Conservation (phyloP, 2,329 filamentous ascomycete genomes). For the Aureobasidium leucospermi region DNA sequence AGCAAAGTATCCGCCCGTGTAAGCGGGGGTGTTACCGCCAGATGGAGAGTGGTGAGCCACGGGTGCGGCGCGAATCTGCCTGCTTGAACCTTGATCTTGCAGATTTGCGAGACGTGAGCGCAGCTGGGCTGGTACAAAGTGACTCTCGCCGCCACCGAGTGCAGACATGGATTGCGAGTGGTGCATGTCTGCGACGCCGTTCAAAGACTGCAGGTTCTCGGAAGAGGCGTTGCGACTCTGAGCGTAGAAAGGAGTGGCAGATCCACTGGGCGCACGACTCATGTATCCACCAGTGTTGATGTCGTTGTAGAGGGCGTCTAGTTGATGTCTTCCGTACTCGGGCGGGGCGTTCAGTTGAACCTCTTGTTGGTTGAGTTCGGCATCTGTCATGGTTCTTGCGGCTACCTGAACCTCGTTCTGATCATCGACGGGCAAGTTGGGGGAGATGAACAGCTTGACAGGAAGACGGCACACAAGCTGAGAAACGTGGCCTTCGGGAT, state of each 20-base stretch:
- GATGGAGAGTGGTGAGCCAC: constrained; percentile 25
- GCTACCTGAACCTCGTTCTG: constrained; percentile 66
- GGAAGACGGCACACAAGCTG: constrained; percentile 89
- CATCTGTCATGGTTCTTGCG: constrained; percentile 31
- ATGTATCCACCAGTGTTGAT: constrained; percentile 76
- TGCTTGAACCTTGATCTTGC: constrained; percentile 32
- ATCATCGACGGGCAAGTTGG: constrained; percentile 81
- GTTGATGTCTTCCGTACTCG: constrained; percentile 79
- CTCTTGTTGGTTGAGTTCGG: constrained; percentile 44
- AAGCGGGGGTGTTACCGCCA: constrained; percentile 24
- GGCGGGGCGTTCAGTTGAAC: constrained; percentile 71
- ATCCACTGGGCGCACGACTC: constrained; percentile 34
- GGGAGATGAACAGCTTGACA: constrained; percentile 90
- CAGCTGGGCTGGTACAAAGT: constrained; percentile 53
- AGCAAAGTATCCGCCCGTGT: constrained; percentile 4
- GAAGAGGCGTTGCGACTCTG: constrained; percentile 64
- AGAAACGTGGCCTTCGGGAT: constrained; percentile 89
- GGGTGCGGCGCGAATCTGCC: constrained; percentile 17
- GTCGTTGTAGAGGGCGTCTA: constrained; percentile 86
- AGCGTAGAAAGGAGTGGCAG: constrained; percentile 73
- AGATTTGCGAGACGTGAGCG: constrained; percentile 60
- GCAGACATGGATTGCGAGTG: constrained; percentile 36
- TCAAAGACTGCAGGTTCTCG: constrained; percentile 65
- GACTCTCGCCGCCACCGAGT: constrained; percentile 42
- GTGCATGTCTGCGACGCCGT: constrained; percentile 45